Evolutionary conservation across 108 stramenopile genomes (phyloP).

Genomic region (Fistulifera pelliculosa): DNA sequence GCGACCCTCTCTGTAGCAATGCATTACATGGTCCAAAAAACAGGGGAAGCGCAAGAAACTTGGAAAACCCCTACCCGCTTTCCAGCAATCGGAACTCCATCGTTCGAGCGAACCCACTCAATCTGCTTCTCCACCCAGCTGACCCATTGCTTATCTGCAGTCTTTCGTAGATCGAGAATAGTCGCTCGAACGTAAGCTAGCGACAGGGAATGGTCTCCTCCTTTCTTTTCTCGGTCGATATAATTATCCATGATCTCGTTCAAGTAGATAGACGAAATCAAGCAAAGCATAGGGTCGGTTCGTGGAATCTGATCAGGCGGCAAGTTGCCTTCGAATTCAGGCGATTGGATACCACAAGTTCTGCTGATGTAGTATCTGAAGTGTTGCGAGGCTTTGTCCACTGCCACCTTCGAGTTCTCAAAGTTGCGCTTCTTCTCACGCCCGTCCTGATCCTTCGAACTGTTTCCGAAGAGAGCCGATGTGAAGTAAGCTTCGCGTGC

Average conservation of each 20-base stretch:
- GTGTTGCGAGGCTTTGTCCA: conserved; percentile 71
- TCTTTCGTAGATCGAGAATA: conserved; percentile 72
- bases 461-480: conserved; percentile 76
- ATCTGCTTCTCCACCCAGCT: conserved; percentile 81
- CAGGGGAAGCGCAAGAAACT: conserved; percentile 71
- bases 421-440: conserved; percentile 86
- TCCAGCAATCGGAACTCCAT: conserved; percentile 76
- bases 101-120: conserved; percentile 73
- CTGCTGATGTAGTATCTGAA: conserved; percentile 80
- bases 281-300: conserved; percentile 74
- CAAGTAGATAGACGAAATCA: conserved; percentile 72
- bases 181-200: conserved; percentile 83
- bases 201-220: conserved; percentile 81
- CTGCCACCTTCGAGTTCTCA: conserved; percentile 71
- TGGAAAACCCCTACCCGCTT: conserved; percentile 81
- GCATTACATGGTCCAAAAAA: conserved; percentile 74
- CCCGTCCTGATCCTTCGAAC: conserved; percentile 68
- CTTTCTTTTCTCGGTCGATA: conserved; percentile 83
- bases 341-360: conserved; percentile 71
- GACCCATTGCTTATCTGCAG: conserved; percentile 85
- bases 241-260: conserved; percentile 85
- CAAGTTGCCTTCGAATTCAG: conserved; percentile 35
- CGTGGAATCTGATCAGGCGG: conserved; percentile 8
- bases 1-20: conserved; percentile 68
- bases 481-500: conserved; percentile 85